A percentile compares a stretch with the other conserved stretches of the same genome.
phyloP scores from a whole-genome alignment of 106 monocot species.

The Dactylorhiza incarnata region DNA sequence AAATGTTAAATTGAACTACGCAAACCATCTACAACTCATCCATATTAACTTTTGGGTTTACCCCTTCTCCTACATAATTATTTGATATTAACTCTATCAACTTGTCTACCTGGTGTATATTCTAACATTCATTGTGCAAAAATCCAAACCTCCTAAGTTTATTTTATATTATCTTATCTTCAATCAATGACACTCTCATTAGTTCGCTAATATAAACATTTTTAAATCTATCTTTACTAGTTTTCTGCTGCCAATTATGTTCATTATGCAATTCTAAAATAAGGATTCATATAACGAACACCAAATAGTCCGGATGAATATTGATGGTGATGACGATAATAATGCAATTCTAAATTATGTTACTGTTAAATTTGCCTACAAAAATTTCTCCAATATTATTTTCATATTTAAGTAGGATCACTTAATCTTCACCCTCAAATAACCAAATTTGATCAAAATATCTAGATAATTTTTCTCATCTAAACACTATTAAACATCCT shows the following conservation, averaged over 20 bases:
- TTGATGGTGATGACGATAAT: too few relatives aligned
- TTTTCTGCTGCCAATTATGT: background rate
- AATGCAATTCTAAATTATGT: background rate
- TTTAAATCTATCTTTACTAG: background rate
- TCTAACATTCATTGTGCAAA: background rate
- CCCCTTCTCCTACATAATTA: background rate
- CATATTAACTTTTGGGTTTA: background rate
- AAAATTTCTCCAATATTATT: background rate
- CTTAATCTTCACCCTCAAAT: background rate
- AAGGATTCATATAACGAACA: too few relatives aligned
- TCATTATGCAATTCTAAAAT: background rate
- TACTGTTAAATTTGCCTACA: background rate
- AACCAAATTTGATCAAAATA: background rate
- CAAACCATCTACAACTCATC: background rate
- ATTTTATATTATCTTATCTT: background rate
- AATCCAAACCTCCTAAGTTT: background rate
- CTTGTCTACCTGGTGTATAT: background rate
- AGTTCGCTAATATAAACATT: background rate
- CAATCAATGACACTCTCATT: background rate
- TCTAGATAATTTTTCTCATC: background rate
- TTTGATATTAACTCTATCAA: background rate
- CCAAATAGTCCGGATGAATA: too few relatives aligned
- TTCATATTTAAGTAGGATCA: background rate
- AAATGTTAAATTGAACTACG: background rate
- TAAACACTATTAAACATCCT: background rate